Base-by-base conservation (phyloP, 1,139 yeast genomes). In the Yamadazyma spencermartinsiae region DNA sequence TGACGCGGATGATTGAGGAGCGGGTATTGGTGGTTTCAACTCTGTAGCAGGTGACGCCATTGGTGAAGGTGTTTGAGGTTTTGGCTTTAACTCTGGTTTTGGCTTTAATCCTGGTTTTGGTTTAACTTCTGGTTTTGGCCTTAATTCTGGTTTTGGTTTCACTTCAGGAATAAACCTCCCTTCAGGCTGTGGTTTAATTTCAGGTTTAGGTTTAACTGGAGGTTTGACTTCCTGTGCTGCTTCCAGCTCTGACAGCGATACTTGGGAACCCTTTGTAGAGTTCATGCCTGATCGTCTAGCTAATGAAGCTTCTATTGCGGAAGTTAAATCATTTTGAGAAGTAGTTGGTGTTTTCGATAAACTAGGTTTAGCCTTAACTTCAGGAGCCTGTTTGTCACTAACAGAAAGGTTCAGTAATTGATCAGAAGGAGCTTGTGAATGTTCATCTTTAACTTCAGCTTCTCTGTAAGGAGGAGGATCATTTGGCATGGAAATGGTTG, bases 401-500 rank as follows among this genome's bases (percentile, higher is more conserved):
- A 24, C 4, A 4, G 37, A 31, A 10, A 32, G 21, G 14, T 27
- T 32, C 34, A 20, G 39, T 12, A 33, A 16, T 25, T 12, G 12
- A 8, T 25, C 28, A 12, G 28, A 8, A 11, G 28, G 28, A 11
- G 12, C 28, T 25, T 8, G 28, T 24, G 27, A 24, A 11, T 8
- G 6, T 24, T 9, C 21, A n/a, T 25, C 20, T 18, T 27, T 11
- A 3, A 30, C 18, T 15, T 33, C 43, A 18, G 31, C 13, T 17
- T 47, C 54, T 16, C 54, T 33, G 34, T 63, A 60, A 5, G 63
- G 55, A n/a, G 67, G 65, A 11, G 65, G 64, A 10, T 50, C 41
- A 28, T 25, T 32, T 2, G 51, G 53, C 39, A 48, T 50, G 18
- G 31, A 24, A 1, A 49, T n/a, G n/a, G 44, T 38, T 10, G 51